Evolutionary conservation across 805 yeast species (phyloP), one percentile per base, ranked within the genome.

Genomic region (Starmerella apis): DNA sequence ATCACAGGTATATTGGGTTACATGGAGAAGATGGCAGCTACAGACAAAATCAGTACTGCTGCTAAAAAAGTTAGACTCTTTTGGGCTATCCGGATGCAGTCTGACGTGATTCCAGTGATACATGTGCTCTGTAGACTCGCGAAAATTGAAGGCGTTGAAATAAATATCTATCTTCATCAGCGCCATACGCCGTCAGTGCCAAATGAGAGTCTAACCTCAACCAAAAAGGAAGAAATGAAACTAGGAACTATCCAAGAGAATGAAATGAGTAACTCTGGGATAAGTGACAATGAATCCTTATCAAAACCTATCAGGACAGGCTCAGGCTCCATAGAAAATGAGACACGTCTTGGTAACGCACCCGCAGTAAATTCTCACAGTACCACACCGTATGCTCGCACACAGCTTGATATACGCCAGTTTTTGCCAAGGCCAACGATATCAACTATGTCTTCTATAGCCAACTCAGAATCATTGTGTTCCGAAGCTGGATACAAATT

Each of bases 1-100:
- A 71, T 79, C 58, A 77, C 85, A 0, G 81, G 79, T 0, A 67
- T 76, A 9, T 66, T 73, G 37, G 68, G 77, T 2, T 71, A 76
- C 50, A 76, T 75, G 9, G 67, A 64, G 43, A 49, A 53, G 48
- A 50, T 69, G 54, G 44, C 46, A 2, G 28, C 37, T 4, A 8
- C 49, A 33, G 50, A 52, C 8, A 38, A 47, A 8, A 43, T 39
- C 16, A 51, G 48, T 22, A 46, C 45, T 9, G 16, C 36, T 11
- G 56, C 56, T 4, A 47, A 48, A 19, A 51, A 47, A 18, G 52
- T 65, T 13, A 24, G 49, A 10, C 55, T 65, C 45, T 50, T 64
- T 41, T 66, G 70, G 68, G 56, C 59, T 0, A 60, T 63, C 2
- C 56, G 57, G 16, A 54, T 69, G 67, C 31, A 47, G 4, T 37